Percentiles rank a stretch among this genome's conserved stretches.
These are phyloP conservation scores for Luzula sylvatica DNA, from an alignment of 176 grass and related monocot genomes.

Conservation along the genomic window DNA sequence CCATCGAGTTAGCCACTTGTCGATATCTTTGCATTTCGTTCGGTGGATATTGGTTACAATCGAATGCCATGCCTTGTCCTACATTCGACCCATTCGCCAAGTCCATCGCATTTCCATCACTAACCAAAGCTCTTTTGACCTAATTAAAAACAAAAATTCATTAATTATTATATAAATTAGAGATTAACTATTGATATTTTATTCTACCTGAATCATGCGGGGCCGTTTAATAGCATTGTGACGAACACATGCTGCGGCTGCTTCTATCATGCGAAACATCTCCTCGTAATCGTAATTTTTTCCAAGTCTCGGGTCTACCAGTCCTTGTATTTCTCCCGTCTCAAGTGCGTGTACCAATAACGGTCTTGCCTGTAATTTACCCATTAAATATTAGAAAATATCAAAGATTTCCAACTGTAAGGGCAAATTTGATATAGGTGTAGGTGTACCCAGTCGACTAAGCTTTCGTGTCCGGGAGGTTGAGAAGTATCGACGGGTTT, in stretches of 20 bases:
- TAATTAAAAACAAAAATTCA: constrained; percentile 13
- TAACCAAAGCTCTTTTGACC: constrained; percentile 66
- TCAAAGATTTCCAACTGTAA: not conserved
- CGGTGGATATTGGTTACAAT: constrained; percentile 5
- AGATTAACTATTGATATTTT: not conserved
- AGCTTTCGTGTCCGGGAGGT: constrained; percentile 54
- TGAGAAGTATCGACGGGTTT: constrained; percentile 52
- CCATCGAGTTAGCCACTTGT: constrained; percentile 44
- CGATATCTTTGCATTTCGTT: constrained; percentile 43
- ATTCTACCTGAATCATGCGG: constrained; percentile 43
- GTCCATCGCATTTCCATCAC: constrained; percentile 36
- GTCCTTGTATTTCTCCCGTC: constrained; percentile 27
- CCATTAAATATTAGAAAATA: too few relatives aligned
- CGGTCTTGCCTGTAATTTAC: constrained; percentile 55
- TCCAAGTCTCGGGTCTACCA: constrained; percentile 45
- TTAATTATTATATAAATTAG: not conserved
- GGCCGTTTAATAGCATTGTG: constrained; percentile 64
- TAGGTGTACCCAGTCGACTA: constrained; percentile 68
- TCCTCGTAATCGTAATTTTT: constrained; percentile 30
- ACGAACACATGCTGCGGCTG: constrained; percentile 56
- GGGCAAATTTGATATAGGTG: not conserved
- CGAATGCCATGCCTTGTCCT: constrained; percentile 34
- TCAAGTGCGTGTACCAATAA: constrained; percentile 37
- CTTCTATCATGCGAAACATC: constrained; percentile 71
- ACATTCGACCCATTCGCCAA: constrained; percentile 63